These are phyloP conservation scores for Xylaria palmicola DNA, from an alignment of 495 filamentous ascomycete species.

Conservation along the genomic window DNA sequence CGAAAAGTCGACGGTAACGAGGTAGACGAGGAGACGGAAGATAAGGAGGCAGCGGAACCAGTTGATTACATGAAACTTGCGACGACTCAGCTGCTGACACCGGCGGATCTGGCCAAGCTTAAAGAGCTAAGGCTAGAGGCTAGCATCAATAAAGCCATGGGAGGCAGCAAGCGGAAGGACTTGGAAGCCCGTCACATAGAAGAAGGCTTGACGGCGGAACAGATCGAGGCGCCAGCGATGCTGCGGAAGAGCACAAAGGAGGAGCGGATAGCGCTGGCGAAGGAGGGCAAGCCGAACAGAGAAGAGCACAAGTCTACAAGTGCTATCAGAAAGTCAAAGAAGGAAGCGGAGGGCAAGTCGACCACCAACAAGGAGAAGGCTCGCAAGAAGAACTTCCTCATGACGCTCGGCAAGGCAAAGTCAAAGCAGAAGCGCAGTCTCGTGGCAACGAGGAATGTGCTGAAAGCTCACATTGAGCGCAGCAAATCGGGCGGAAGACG, in stretches of 20 bases:
- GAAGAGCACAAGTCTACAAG: slow-evolving; percentile 78
- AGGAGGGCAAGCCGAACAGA: slow-evolving; percentile 69
- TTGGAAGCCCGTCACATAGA: slow-evolving; percentile 65
- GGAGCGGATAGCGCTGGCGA: slow-evolving; percentile 75
- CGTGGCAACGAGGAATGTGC: slow-evolving; percentile 69
- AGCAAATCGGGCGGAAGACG: slow-evolving; percentile 81
- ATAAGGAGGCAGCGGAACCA: slow-evolving; percentile 36
- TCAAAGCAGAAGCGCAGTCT: slow-evolving; percentile 91
- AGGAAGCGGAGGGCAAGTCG: slow-evolving; percentile 84
- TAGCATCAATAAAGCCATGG: slow-evolving; percentile 62
- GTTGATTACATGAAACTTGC: slow-evolving; percentile 64
- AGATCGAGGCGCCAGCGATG: slow-evolving; percentile 77
- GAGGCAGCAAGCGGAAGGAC: slow-evolving; percentile 46
- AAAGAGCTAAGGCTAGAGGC: slow-evolving; percentile 78
- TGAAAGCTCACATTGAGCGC: slow-evolving; percentile 80
- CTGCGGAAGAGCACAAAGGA: slow-evolving; percentile 72
- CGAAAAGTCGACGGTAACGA: slow-evolving; percentile 37
- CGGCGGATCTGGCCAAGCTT: slow-evolving; percentile 88
- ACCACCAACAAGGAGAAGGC: slow-evolving; percentile 98
- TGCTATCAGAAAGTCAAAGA: slow-evolving; percentile 77
- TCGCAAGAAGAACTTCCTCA: slow-evolving; percentile 93
- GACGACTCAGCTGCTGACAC: slow-evolving; percentile 86
- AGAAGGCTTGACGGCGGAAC: slow-evolving; percentile 79
- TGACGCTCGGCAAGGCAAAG: slow-evolving; percentile 94
- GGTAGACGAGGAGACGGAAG: slow-evolving; percentile 40